Evolutionary conservation across 805 yeast genomes (phyloP), one percentile per base, ranked within the genome.

Genomic region (Zygosaccharomyces rouxii): DNA sequence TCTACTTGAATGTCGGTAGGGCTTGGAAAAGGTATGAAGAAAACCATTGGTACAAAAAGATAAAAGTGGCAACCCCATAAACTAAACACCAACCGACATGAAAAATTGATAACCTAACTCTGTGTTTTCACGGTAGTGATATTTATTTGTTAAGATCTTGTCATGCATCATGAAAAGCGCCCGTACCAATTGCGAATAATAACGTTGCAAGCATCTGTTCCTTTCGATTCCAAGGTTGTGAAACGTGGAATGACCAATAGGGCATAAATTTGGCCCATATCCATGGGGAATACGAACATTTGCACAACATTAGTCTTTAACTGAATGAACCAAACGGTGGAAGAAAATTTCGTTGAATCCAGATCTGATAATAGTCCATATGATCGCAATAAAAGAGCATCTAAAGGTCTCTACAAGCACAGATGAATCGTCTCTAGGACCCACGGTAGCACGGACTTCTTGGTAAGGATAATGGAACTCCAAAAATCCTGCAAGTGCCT

Each of bases 161-260:
- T 63, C 62, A 42, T 64, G 66, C 25, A 70, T 72, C 42, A 41
- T 69, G 66, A 43, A 68, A 59, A 18, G 59, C 56, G n/a, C 67
- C 64, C 37, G 62, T 60, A 16, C 72, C 68, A 25, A 73, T 72
- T 22, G 71, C 59, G 46, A 69, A 68, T 46, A 71, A 62, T 28
- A 73, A 52, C 53, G 87, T 78, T 1, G 83, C 71, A 49, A 83
- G 71, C 81, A 81, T 79, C 62, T 83, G 88, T 56, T 82, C 87
- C 58, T 82, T 82, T 53, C 63, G 70, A 26, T 72, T 68, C 83
- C 85, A 83, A 7, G 84, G 83, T 3, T 44, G 29, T 10, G 86
- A 39, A 31, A 71, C 33, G 7, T 61, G 69, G 56, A 77, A 59
- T 5, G 74, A 71, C 68, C 69, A 70, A 49, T 73, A 74, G 18